These are phyloP conservation scores for Aaosphaeria pasadenensis DNA, from an alignment of 2,329 filamentous ascomycete species.

Conservation along the genomic window DNA sequence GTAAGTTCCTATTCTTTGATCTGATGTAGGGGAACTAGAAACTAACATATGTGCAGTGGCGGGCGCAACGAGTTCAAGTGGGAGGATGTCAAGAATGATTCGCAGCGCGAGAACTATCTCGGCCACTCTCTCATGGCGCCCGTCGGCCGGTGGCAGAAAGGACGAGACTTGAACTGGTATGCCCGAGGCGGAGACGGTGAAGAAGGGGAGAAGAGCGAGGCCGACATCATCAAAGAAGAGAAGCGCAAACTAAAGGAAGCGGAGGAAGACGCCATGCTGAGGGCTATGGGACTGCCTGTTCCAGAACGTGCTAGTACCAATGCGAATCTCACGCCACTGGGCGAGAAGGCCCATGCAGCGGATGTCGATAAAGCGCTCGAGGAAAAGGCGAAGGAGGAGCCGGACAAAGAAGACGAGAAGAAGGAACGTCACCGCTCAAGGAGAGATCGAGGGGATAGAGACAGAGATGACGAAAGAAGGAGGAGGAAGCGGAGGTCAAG, in stretches of 20 bases:
- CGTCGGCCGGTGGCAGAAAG: constrained; percentile 87
- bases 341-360: constrained; percentile 46
- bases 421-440: not conserved
- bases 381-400: constrained; percentile 43
- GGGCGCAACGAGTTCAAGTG: constrained; percentile 91
- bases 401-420: constrained; percentile 11
- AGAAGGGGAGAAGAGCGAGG: constrained; percentile 53
- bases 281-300: constrained; percentile 75
- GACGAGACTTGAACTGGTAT: constrained; percentile 66
- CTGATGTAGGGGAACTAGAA: not conserved
- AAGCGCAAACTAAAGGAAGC: constrained; percentile 81
- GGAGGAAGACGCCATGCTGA: constrained; percentile 86
- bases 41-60: constrained; percentile 53
- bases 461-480: not conserved
- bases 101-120: constrained; percentile 85
- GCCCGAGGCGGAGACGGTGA: constrained; percentile 58
- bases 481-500: not conserved
- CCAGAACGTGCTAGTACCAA: constrained; percentile 64
- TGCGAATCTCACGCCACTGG: constrained; percentile 61
- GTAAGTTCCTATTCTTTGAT: constrained; percentile 31
- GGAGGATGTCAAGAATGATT: constrained; percentile 85
- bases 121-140: constrained; percentile 90
- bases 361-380: constrained; percentile 56
- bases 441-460: not conserved
- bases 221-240: constrained; percentile 63